Base-by-base conservation (phyloP, 179 eudicot species). In the Camellia oleifera region DNA sequence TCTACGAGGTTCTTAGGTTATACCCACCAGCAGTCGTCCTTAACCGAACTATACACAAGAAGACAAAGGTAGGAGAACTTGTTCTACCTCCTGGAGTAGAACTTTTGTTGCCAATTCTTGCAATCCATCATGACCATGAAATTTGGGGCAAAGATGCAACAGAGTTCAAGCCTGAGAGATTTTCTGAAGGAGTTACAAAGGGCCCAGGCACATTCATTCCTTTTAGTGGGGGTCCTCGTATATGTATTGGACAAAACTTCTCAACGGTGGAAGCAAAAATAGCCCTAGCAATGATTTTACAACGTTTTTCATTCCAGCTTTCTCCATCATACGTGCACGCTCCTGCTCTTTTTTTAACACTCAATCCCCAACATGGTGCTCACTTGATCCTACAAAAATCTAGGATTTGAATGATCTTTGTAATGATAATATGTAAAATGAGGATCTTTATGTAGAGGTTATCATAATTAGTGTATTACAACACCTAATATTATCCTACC, bases 241-340 rank as follows among this genome's bases (percentile, higher is more conserved):
- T 78, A 26, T 78, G 80, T 32, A 53, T 78, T 40, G 82, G 78
- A 7, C 78, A 80, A 20, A 80, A 74, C 66, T 80, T 80, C 2
- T 46, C 74, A 7, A 0, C 66, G 7, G 2, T 67, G 3, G 82
- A 80, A 42, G 78, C 82, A 4, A 80, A 80, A 26, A n/a, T 80
- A 5, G 63, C 82, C 0, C 2, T 74, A 7, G 67, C 60, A 0
- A 7, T 75, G 82, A 80, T 80, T 20, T 9, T 80, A 0, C 78
- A 66, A 40, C n/a, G 67, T 26, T 80, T 80, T 56, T 80, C 72
- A 0, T 80, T 80, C 9, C 57, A 74, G 74, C 82, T 74, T 52
- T 80, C 82, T 15, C 67, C 78, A 3, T 52, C 82, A 20, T 80
- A 80, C 20, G 11, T 45, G 18, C 40, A 32, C 40, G 40, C 40